Evolutionary conservation across 768 basidiomycete species (phyloP).

Genomic region (Termitomyces sp.): DNA sequence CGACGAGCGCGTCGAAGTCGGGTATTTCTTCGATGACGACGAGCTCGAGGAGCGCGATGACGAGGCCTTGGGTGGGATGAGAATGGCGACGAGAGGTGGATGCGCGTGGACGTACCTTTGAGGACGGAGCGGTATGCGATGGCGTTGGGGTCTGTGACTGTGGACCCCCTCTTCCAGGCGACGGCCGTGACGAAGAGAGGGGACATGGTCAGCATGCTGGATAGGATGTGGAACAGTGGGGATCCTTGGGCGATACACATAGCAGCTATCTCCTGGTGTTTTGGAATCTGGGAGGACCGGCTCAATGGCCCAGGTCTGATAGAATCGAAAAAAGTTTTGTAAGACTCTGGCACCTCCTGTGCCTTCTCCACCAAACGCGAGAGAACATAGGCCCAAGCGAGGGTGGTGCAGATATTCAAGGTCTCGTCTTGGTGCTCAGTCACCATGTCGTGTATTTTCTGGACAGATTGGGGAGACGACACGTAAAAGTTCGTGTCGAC

Average conservation of each 20-base stretch:
- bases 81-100: not conserved
- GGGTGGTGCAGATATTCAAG: conserved; percentile 65
- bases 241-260: conserved; percentile 55
- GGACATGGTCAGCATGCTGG: conserved; percentile 59
- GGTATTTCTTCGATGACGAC: conserved; percentile 75
- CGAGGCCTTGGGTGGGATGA: conserved; percentile 52
- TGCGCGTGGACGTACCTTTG: conserved; percentile 55
- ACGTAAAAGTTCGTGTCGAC: conserved; percentile 50
- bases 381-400: conserved; percentile 85
- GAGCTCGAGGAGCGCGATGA: conserved; percentile 72
- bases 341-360: conserved; percentile 51
- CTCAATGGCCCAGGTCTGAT: conserved; percentile 36
- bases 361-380: conserved; percentile 53
- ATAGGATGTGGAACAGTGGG: conserved; percentile 56
- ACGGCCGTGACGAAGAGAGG: conserved; percentile 74
- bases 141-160: conserved; percentile 71
- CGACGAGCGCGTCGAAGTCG: conserved; percentile 65
- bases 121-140: conserved; percentile 78
- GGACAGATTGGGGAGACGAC: conserved; percentile 58
- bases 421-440: conserved; percentile 52
- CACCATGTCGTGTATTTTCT: conserved; percentile 66
- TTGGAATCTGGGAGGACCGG: conserved; percentile 49
- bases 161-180: conserved; percentile 67
- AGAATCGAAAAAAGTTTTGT: conserved; percentile 52
- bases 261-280: conserved; percentile 54